Percentiles rank a stretch among this genome's conserved stretches.
phyloP scores from a whole-genome alignment of 441 rosid species.

The Gossypium lobatum region DNA sequence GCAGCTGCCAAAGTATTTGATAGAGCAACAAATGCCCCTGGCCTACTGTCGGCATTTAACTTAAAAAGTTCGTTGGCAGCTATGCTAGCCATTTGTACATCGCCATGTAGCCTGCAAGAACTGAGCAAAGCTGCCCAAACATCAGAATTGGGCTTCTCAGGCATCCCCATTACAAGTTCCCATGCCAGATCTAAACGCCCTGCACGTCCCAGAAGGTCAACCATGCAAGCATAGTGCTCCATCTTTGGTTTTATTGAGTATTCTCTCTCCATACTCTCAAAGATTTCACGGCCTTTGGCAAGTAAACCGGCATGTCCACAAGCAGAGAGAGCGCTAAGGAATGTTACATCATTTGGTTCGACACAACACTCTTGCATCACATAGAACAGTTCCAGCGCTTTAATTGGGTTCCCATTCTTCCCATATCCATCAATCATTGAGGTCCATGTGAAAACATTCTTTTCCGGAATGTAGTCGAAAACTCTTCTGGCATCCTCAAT shows the following conservation, averaged over 20 bases:
- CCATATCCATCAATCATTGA: conserved; percentile 93
- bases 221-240: conserved; percentile 94
- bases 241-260: conserved; percentile 57
- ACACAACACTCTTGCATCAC: conserved; percentile 41
- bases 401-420: conserved; percentile 59
- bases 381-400: conserved; percentile 62
- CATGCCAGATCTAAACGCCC: conserved; percentile 61
- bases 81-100: conserved; percentile 50
- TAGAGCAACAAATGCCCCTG: conserved; percentile 78
- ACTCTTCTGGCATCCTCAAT: conserved; percentile 50
- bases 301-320: conserved; percentile 84
- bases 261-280: conserved; percentile 66
- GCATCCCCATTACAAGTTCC: conserved; percentile 51
- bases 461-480: conserved; percentile 55
- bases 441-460: conserved; percentile 84
- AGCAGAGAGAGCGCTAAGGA: conserved; percentile 75
- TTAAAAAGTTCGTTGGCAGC: conserved; percentile 71
- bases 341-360: conserved; percentile 65
- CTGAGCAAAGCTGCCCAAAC: conserved; percentile 89
- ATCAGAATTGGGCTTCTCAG: conserved; percentile 68
- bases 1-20: conserved; percentile 76
- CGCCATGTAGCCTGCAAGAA: conserved; percentile 60
- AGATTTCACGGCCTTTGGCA: conserved; percentile 54
- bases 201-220: conserved; percentile 79
- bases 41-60: conserved; percentile 51